Evolutionary conservation across 306 rosid species (phyloP).

Genomic region (Quillaja saponaria): DNA sequence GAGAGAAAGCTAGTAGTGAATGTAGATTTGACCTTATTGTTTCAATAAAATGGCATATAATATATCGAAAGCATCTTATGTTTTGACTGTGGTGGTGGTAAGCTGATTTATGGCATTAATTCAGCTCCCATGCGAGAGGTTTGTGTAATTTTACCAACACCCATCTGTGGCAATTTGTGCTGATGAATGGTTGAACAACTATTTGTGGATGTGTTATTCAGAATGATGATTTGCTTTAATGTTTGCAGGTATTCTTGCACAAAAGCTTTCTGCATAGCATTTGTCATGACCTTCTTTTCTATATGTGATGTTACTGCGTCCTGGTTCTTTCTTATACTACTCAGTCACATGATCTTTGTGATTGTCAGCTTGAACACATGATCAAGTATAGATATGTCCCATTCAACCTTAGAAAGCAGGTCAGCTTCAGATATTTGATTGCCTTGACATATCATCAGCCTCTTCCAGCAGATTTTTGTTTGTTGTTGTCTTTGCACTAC

Average conservation of each 20-base stretch:
- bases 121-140: neutral
- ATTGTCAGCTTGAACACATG: conserved; percentile 92
- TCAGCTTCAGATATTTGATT: conserved; percentile 24
- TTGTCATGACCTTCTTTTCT: conserved; percentile 88
- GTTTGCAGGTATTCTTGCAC: conserved; percentile 83
- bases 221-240: conserved; percentile 15
- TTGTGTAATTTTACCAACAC: neutral
- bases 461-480: neutral
- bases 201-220: conserved; percentile 4
- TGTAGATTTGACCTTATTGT: too few species aligned
- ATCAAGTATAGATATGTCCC: conserved; percentile 85
- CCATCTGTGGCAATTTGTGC: conserved; percentile 5
- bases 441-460: neutral
- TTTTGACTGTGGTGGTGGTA: neutral
- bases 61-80: too few species aligned
- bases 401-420: conserved; percentile 86
- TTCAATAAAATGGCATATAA: too few species aligned
- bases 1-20: too few species aligned
- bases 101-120: conserved; percentile 8
- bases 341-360: conserved; percentile 82
- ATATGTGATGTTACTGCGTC: conserved; percentile 87
- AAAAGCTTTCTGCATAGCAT: conserved; percentile 77
- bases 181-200: neutral
- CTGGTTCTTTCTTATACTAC: conserved; percentile 92
- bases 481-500: neutral